A percentile compares a stretch with the other conserved stretches of the same genome.
These are phyloP conservation scores for Corynascus novoguineensis DNA, from an alignment of 495 filamentous ascomycete genomes.

Conservation along the genomic window DNA sequence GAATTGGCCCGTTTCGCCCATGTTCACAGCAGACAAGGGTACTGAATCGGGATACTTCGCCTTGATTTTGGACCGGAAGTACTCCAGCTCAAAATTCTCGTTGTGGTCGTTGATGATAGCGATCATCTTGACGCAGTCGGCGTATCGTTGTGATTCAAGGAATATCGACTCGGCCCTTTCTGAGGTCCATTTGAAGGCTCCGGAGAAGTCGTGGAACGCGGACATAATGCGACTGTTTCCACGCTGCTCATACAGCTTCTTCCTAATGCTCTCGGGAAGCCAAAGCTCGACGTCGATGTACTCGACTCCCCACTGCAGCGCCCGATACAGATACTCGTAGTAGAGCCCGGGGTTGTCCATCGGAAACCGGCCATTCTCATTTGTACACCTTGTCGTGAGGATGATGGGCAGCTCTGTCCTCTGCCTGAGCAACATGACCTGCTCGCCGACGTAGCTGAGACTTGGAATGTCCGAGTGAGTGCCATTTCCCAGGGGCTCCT, in stretches of 20 bases:
- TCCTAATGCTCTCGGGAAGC: conserved; percentile 70
- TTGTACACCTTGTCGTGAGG: conserved; percentile 73
- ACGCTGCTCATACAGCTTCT: conserved; percentile 58
- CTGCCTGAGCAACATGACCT: conserved; percentile 75
- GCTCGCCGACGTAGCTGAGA: conserved; percentile 76
- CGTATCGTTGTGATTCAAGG: conserved; percentile 62
- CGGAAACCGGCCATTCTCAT: conserved; percentile 75
- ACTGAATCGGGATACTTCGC: conserved; percentile 56
- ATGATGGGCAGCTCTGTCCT: conserved; percentile 82
- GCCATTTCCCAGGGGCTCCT: conserved; percentile 60
- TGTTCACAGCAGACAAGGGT: conserved; percentile 76
- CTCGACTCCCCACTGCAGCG: conserved; percentile 80
- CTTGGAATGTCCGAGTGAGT: conserved; percentile 59
- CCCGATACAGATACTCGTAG: conserved; percentile 69
- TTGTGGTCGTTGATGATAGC: conserved; percentile 69
- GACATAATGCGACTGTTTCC: conserved; percentile 78
- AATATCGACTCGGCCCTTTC: conserved; percentile 63
- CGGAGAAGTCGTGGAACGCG: conserved; percentile 81
- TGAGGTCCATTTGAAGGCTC: conserved; percentile 75
- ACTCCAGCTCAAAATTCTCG: conserved; percentile 82
- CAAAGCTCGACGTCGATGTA: conserved; percentile 84
- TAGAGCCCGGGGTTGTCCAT: conserved; percentile 71
- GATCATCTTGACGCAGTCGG: conserved; percentile 86
- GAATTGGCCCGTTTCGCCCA: conserved; percentile 77
- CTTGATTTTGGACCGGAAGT: conserved; percentile 74